These are phyloP conservation scores for Schwanniomyces yamadae DNA, from an alignment of 805 yeast species.

Conservation along the genomic window DNA sequence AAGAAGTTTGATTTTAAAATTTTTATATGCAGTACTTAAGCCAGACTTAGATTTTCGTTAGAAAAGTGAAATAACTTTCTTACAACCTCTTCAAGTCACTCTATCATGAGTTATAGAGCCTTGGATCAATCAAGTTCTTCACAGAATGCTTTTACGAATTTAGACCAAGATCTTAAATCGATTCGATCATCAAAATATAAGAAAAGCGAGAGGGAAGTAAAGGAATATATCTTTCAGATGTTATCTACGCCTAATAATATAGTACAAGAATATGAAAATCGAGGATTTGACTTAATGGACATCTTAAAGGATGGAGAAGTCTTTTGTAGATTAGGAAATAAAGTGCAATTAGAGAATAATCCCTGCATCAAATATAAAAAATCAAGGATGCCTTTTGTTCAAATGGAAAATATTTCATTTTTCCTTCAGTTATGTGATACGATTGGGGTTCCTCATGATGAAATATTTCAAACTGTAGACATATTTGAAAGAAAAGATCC, in stretches of 20 bases:
- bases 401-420: slow-evolving; percentile 82
- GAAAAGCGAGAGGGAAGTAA: slow-evolving; percentile 39
- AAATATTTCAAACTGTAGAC: slow-evolving; percentile 76
- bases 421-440: slow-evolving; percentile 61
- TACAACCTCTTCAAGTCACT: no score
- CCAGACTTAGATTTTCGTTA: no score
- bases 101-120: slow-evolving; percentile 5
- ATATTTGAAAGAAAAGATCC: slow-evolving; percentile 73
- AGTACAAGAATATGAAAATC: slow-evolving; percentile 17
- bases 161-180: slow-evolving; percentile 59
- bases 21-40: no score
- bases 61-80: no score
- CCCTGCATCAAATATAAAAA: slow-evolving; percentile 50
- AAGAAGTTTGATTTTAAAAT: not conserved
- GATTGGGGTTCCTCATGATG: slow-evolving; percentile 77
- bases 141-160: slow-evolving; percentile 42
- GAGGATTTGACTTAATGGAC: slow-evolving; percentile 47
- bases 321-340: slow-evolving; percentile 34
- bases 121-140: slow-evolving; percentile 3
- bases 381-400: slow-evolving; percentile 68
- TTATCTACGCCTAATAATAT: slow-evolving; percentile 18
- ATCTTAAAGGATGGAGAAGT: slow-evolving; percentile 59
- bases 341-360: slow-evolving; percentile 22
- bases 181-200: slow-evolving; percentile 55
- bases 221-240: slow-evolving; percentile 53